Base-by-base conservation (phyloP, 2,329 filamentous ascomycete species). In the Botryotinia globosa region DNA sequence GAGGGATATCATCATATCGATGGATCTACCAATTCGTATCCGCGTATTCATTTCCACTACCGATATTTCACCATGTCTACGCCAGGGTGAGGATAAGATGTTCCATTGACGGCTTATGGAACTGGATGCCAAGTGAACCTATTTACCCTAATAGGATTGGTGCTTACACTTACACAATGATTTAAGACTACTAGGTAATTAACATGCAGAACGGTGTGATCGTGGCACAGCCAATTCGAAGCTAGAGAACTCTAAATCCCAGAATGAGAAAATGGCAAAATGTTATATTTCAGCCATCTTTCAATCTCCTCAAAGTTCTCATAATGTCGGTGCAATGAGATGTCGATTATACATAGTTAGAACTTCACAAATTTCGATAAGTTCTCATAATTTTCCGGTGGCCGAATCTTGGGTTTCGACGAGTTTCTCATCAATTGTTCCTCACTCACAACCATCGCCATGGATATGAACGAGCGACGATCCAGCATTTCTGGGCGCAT, bases 401-500 rank as follows among this genome's bases (percentile, higher is more conserved):
- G 56, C 12, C 56, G 18, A 34, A 34, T 20, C 56, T 29, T 58
- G 4, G 34, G 8, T 18, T 58, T 9, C 25, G 25, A 51, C 48
- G 48, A 51, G 25, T 51, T 51, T n/a, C 48, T n/a, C 48, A 51
- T 51, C 12, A n/a, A 51, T 51, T 58, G 18, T 22, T 58, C 1
- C 29, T 58, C n/a, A 20, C 29, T 39, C 12, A 18, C 32, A 22
- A 62, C 22, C 37, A 18, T 4, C 12, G 29, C 25, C 37, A 62
- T 62, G 37, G 16, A 37, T 42, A 18, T 25, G 42, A 62, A 42
- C 25, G 37, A 29, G 34, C 37, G 37, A 62, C 59, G 37, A n/a
- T 37, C 59, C 3, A 62, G 59, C 25, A 39, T 63, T 20, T 22
- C 20, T 25, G 20, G 7, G 18, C 74, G 73, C 5, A 58, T 76